Evolutionary conservation across 192 early-diverging fungal genomes (phyloP).

Genomic region (Coemansia sp.): DNA sequence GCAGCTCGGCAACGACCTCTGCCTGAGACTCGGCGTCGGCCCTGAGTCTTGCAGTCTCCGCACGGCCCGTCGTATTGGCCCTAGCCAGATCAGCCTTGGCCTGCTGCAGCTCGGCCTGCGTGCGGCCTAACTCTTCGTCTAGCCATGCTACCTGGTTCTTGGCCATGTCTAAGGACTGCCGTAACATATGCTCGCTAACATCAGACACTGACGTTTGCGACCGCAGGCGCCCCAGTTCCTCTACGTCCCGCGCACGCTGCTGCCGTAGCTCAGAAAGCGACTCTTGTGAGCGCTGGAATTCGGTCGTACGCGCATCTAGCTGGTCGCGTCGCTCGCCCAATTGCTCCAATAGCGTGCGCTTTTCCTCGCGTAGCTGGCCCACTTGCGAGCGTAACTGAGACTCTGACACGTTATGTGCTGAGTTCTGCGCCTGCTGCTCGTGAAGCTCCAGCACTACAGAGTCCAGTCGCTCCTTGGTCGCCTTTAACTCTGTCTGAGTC

Average conservation of each 20-base stretch:
- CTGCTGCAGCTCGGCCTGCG: slow-evolving; percentile 50
- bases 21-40: slow-evolving; percentile 61
- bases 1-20: slow-evolving; percentile 55
- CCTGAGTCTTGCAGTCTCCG: slow-evolving; percentile 57
- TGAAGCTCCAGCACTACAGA: background rate
- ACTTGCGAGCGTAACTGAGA: slow-evolving; percentile 21
- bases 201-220: slow-evolving; percentile 39
- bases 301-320: slow-evolving; percentile 30
- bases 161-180: slow-evolving; percentile 65
- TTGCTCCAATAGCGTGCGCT: slow-evolving; percentile 38
- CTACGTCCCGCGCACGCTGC: slow-evolving; percentile 29
- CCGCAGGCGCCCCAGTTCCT: slow-evolving; percentile 42
- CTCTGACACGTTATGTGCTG: slow-evolving; percentile 5
- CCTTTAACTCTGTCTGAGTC: slow-evolving; percentile 15
- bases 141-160: slow-evolving; percentile 66
- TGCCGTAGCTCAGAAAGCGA: slow-evolving; percentile 29
- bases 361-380: slow-evolving; percentile 34
- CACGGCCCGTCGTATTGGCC: slow-evolving; percentile 16
- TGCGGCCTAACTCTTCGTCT: slow-evolving; percentile 63
- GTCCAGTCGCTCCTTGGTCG: slow-evolving; percentile 14
- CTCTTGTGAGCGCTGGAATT: slow-evolving; percentile 25
- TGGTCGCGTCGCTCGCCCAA: slow-evolving; percentile 45
- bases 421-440: slow-evolving; percentile 10
- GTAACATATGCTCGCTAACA: slow-evolving; percentile 50
- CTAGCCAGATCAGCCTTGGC: slow-evolving; percentile 39